A percentile compares a stretch with the other conserved stretches of the same genome.
Evolutionary conservation across 306 rosid genomes (phyloP).

Genomic region (Quercus aquifolioides): DNA sequence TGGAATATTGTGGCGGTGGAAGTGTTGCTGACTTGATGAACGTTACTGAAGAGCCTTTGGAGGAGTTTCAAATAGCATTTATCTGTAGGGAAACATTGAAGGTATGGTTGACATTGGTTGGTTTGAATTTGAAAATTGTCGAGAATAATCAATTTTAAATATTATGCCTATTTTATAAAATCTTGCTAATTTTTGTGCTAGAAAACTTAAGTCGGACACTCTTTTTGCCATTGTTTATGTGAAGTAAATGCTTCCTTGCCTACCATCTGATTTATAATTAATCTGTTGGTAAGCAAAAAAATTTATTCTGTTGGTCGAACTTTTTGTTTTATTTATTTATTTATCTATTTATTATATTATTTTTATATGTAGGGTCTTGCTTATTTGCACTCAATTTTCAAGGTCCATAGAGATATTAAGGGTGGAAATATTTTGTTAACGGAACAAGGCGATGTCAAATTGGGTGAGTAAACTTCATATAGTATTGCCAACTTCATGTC

Average conservation of each 20-base stretch:
- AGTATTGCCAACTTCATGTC: not conserved
- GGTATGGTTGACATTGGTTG: slow-evolving; percentile 38
- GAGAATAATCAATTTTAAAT: not conserved
- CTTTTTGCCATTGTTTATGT: not conserved
- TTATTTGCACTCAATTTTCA: slow-evolving; percentile 91
- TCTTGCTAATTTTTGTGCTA: too few relatives aligned
- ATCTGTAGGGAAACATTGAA: slow-evolving; percentile 92
- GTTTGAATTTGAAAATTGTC: not conserved
- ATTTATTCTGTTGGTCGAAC: not conserved
- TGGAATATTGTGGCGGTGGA: slow-evolving; percentile 99
- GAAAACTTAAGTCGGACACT: not conserved
- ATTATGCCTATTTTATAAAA: too few relatives aligned
- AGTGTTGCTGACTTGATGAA: slow-evolving; percentile 94
- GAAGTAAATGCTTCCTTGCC: not conserved
- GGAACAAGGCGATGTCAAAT: slow-evolving; percentile 97
- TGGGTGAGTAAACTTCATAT: slow-evolving; percentile 62
- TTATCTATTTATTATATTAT: not conserved
- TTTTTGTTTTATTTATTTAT: too few relatives aligned
- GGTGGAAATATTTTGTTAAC: slow-evolving; percentile 97
- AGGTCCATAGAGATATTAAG: slow-evolving; percentile 97
- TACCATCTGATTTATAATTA: not conserved
- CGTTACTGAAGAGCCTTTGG: slow-evolving; percentile 79
- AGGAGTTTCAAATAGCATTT: slow-evolving; percentile 92
- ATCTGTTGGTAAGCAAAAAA: not conserved
- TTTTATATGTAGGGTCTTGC: slow-evolving; percentile 71